These are phyloP conservation scores for Mycoemilia scoparia DNA, from an alignment of 192 early-diverging fungal genomes.

Conservation along the genomic window DNA sequence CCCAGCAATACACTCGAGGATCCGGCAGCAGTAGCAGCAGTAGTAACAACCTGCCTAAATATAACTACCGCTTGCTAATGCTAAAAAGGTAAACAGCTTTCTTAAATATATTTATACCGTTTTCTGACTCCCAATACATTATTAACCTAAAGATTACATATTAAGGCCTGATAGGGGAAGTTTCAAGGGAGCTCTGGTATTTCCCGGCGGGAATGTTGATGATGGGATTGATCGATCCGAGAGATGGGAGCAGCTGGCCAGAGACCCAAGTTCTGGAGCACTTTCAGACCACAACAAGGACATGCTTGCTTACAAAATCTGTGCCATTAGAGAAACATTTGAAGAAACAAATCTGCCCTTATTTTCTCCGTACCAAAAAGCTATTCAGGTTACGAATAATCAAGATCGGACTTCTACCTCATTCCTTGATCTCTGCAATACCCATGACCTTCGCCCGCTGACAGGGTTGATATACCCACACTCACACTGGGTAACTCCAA, in stretches of 20 bases:
- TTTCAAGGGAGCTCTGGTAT: slow-evolving; percentile 15
- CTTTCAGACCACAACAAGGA: too few relatives aligned
- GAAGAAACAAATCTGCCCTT: slow-evolving; percentile 65
- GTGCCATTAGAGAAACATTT: slow-evolving; percentile 61
- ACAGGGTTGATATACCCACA: too few relatives aligned
- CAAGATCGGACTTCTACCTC: slow-evolving; percentile 7
- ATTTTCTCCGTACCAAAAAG: slow-evolving; percentile 29
- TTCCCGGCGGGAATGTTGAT: slow-evolving; percentile 23
- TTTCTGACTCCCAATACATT: too few relatives aligned
- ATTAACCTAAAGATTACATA: too few relatives aligned
- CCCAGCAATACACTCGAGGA: too few relatives aligned
- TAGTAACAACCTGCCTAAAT: too few relatives aligned
- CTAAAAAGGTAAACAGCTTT: too few relatives aligned
- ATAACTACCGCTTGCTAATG: slow-evolving; percentile 29
- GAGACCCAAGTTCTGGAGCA: too few relatives aligned
- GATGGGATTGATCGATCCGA: slow-evolving; percentile 1
- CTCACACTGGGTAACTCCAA: slow-evolving; percentile 28
- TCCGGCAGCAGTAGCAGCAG: not conserved
- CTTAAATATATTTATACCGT: too few relatives aligned
- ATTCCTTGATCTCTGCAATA: slow-evolving; percentile 30
- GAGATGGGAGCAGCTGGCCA: not conserved
- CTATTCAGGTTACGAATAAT: slow-evolving; percentile 3
- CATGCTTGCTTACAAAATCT: slow-evolving; percentile 29
- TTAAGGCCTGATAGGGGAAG: slow-evolving; percentile 9
- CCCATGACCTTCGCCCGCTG: slow-evolving; percentile 22